These are phyloP conservation scores for Cutaneotrichosporon sp. DNA, from an alignment of 1,284 basidiomycete genomes.

Conservation along the genomic window DNA sequence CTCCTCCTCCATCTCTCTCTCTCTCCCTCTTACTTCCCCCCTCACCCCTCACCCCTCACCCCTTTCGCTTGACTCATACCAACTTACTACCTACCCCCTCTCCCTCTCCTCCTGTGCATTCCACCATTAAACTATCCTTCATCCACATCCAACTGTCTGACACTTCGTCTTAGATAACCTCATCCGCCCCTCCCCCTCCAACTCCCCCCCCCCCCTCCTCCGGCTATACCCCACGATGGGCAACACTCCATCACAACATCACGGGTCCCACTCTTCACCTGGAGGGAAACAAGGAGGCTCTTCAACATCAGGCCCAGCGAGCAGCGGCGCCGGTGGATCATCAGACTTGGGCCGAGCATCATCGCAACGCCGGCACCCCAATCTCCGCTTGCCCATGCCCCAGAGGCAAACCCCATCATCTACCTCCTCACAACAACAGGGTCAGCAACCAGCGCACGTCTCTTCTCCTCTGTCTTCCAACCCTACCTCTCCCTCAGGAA, in stretches of 20 bases:
- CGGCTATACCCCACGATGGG: constrained; percentile 26
- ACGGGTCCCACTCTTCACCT: constrained; percentile 25
- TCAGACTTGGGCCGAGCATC: constrained; percentile 16
- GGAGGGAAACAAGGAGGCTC: constrained; percentile 3
- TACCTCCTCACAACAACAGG: constrained; percentile 9
- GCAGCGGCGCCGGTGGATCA: background rate
- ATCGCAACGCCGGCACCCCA: constrained; percentile 25
- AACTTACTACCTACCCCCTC: too few relatives aligned
- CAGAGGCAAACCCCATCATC: constrained; percentile 11
- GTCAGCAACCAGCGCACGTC: constrained; percentile 3
- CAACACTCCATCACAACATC: constrained; percentile 42
- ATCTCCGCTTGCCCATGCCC: constrained; percentile 43
- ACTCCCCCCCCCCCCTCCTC: background rate
- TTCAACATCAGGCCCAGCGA: background rate
- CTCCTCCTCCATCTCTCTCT: too few relatives aligned
- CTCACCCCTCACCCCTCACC: too few relatives aligned
- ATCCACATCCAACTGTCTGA: too few relatives aligned
- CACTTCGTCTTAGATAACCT: too few relatives aligned
- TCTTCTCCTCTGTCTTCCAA: constrained; percentile 35
- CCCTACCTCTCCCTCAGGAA: constrained; percentile 39
- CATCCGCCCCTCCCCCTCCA: background rate
- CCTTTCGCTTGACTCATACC: too few relatives aligned
- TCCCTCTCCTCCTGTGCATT: too few relatives aligned
- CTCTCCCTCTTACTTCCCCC: too few relatives aligned
- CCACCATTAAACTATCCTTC: too few relatives aligned